Percentiles rank a stretch among this genome's conserved stretches.
These are phyloP conservation scores for Centrapalus pauciflorus DNA, from an alignment of 129 eudicot genomes.

Conservation along the genomic window DNA sequence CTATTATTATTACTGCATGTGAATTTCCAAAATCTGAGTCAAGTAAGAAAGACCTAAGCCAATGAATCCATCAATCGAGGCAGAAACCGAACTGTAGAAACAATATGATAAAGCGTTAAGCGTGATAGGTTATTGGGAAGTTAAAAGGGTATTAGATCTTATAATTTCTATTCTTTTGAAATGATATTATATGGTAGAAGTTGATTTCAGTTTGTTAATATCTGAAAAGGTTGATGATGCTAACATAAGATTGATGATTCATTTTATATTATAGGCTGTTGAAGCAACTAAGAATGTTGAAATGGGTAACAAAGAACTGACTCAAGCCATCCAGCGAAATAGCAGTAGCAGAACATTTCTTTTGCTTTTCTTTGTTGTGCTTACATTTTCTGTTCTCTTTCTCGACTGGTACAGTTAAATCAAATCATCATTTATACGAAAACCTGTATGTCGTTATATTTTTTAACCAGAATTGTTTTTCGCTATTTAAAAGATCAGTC, in stretches of 20 bases:
- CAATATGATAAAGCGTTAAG: background rate
- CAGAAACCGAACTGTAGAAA: background rate
- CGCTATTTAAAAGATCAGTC: too few relatives aligned
- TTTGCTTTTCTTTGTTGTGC: conserved; percentile 66
- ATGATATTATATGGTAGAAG: too few relatives aligned
- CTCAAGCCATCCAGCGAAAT: conserved; percentile 74
- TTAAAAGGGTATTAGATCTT: background rate
- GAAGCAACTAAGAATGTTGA: conserved; percentile 88
- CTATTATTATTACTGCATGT: too few relatives aligned
- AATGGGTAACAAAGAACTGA: conserved; percentile 83
- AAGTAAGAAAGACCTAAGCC: too few relatives aligned
- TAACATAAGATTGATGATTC: background rate
- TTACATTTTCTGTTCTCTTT: conserved; percentile 74
- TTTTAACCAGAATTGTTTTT: too few relatives aligned
- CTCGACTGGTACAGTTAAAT: conserved; percentile 86
- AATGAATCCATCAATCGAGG: too few relatives aligned
- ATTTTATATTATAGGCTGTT: conserved; percentile 48
- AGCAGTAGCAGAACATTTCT: conserved; percentile 90
- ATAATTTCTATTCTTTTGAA: too few relatives aligned
- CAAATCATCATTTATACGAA: too few relatives aligned
- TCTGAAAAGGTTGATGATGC: background rate
- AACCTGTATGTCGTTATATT: too few relatives aligned
- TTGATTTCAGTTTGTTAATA: background rate
- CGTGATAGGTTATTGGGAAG: background rate
- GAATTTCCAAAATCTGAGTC: too few relatives aligned